Percentiles rank a stretch among this genome's conserved stretches.
phyloP scores from a whole-genome alignment of 768 basidiomycete species.

The Xerocomellus amylosporus region DNA sequence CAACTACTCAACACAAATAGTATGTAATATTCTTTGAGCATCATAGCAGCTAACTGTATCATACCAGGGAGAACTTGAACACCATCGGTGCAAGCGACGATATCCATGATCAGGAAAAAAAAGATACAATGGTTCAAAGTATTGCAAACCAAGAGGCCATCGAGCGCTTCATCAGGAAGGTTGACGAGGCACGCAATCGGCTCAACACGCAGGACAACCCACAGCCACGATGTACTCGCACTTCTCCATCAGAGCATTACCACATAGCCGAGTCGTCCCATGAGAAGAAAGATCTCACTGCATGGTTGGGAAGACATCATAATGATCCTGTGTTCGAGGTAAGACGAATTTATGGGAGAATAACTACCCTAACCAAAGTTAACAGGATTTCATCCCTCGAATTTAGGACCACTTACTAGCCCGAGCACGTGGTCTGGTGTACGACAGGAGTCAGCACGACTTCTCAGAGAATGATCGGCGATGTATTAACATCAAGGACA shows the following conservation, averaged over 20 bases:
- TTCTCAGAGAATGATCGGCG: constrained; percentile 20
- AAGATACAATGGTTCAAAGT: not conserved
- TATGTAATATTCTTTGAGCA: no score
- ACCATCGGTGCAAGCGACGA: not conserved
- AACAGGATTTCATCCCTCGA: no score
- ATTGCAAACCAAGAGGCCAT: not conserved
- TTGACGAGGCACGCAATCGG: not conserved
- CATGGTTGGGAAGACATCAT: no score
- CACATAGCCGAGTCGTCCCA: not conserved
- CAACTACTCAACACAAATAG: no score
- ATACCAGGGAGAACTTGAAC: constrained; percentile 1
- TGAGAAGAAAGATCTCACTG: not conserved
- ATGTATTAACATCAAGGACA: constrained; percentile 16
- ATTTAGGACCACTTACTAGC: no score
- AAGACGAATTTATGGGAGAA: no score
- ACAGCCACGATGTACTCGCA: not conserved
- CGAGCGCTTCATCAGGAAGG: not conserved
- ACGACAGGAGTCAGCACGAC: constrained; percentile 28
- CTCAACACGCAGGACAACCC: not conserved
- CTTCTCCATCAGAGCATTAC: not conserved
- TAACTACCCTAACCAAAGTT: no score
- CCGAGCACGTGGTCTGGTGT: constrained; percentile 4
- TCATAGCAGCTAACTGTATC: no score
- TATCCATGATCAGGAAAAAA: not conserved
- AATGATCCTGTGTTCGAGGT: no score